Conservation (phyloP, 1,284 basidiomycete genomes). For the Baeospora myosura region DNA sequence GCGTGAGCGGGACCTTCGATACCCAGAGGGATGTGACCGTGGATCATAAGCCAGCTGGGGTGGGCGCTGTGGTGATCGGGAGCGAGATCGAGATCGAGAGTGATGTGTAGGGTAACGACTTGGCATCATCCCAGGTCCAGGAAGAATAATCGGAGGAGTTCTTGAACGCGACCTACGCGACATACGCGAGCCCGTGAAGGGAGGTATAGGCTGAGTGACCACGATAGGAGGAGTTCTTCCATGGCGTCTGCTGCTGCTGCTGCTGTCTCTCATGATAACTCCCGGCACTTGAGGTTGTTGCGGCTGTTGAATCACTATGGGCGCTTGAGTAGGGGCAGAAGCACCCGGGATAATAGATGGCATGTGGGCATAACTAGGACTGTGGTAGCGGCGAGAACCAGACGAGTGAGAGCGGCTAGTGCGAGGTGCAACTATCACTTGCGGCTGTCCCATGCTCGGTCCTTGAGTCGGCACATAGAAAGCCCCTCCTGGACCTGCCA, state of each 20-base stretch:
- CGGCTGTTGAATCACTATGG: too few species aligned
- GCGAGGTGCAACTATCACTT: too few species aligned
- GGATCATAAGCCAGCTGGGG: neutral
- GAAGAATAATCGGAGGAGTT: conserved; percentile 5
- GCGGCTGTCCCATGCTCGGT: too few species aligned
- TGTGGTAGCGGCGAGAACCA: too few species aligned
- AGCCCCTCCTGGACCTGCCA: too few species aligned
- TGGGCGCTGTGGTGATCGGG: conserved; percentile 3
- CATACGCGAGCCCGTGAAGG: conserved; percentile 1
- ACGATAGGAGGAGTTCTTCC: conserved; percentile 5
- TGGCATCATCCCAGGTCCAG: neutral
- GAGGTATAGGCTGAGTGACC: conserved; percentile 2
- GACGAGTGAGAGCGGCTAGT: too few species aligned
- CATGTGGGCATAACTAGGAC: too few species aligned
- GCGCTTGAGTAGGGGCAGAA: too few species aligned
- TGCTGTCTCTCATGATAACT: conserved; percentile 5
- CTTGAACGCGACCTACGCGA: conserved; percentile 4
- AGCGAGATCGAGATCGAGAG: conserved; percentile 14
- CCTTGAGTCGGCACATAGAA: too few species aligned
- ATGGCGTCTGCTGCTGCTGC: conserved; percentile 11
- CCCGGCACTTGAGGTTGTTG: too few species aligned
- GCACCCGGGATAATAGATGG: too few species aligned
- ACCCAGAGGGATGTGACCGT: neutral
- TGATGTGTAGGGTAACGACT: neutral
- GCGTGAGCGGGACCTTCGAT: neutral